A percentile compares a stretch with the other conserved stretches of the same genome.
Evolutionary conservation across 2,329 filamentous ascomycete genomes (phyloP).

Genomic region (Didymella exigua): DNA sequence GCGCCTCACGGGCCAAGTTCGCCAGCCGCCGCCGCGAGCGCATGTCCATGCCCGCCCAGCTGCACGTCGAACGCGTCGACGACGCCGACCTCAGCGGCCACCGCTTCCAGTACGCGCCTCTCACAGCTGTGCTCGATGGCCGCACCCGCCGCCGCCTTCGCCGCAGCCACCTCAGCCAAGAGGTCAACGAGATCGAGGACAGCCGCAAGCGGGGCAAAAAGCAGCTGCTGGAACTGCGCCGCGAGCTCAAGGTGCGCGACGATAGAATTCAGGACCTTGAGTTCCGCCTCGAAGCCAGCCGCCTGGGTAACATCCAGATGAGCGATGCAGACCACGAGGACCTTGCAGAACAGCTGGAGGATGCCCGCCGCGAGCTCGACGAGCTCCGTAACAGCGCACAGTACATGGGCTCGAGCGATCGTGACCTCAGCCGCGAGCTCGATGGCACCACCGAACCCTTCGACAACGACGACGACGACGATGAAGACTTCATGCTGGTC

Average conservation of each 20-base stretch:
- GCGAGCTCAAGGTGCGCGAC: conserved; percentile 47
- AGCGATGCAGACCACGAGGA: conserved; percentile 44
- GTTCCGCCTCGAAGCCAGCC: conserved; percentile 43
- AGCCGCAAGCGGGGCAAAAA: conserved; percentile 47
- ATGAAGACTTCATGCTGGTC: conserved; percentile 37
- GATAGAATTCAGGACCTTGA: conserved; percentile 47
- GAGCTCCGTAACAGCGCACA: conserved; percentile 41
- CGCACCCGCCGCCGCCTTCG: conserved; percentile 48
- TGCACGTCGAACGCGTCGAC: conserved; percentile 34
- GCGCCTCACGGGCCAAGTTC: conserved; percentile 33
- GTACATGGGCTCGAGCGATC: conserved; percentile 35
- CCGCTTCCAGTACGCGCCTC: conserved; percentile 44
- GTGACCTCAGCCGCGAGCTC: conserved; percentile 26
- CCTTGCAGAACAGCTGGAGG: conserved; percentile 42
- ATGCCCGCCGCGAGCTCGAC: conserved; percentile 44
- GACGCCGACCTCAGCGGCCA: conserved; percentile 28
- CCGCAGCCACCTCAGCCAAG: conserved; percentile 50
- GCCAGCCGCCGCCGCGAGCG: conserved; percentile 36
- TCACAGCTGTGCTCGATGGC: conserved; percentile 39
- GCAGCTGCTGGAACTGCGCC: conserved; percentile 45
- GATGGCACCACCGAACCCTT: conserved; percentile 29
- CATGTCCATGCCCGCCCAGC: conserved; percentile 46
- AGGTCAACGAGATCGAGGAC: conserved; percentile 48
- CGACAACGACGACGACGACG: conserved; percentile 40
- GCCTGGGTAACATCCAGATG: conserved; percentile 48